These are phyloP conservation scores for Rhododendron molle DNA, from an alignment of 148 eudicot species.

Conservation along the genomic window DNA sequence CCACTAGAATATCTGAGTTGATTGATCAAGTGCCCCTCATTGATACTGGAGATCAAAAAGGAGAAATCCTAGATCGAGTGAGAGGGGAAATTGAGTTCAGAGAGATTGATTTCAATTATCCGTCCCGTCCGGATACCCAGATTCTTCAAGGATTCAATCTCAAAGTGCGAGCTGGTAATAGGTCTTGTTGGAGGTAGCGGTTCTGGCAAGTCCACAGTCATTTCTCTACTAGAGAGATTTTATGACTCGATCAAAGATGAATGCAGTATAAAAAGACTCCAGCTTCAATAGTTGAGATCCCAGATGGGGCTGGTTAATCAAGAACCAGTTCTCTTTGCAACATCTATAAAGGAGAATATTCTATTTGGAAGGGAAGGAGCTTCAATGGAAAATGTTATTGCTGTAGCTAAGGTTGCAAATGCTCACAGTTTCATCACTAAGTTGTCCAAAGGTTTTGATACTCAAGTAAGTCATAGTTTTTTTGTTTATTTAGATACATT, in stretches of 20 bases:
- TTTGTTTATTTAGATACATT: background rate
- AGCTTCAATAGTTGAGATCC: slow-evolving; percentile 41
- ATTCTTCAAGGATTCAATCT: slow-evolving; percentile 36
- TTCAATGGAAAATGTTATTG: slow-evolving; percentile 23
- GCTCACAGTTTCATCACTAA: slow-evolving; percentile 34
- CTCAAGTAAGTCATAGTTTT: slow-evolving; percentile 26
- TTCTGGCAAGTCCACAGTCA: slow-evolving; percentile 42
- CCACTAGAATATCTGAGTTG: slow-evolving; percentile 31
- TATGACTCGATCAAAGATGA: slow-evolving; percentile 40
- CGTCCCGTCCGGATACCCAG: slow-evolving; percentile 28
- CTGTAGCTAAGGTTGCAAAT: slow-evolving; percentile 38
- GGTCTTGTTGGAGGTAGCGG: slow-evolving; percentile 50
- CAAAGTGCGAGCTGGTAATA: slow-evolving; percentile 31
- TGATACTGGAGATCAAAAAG: slow-evolving; percentile 13
- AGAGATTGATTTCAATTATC: slow-evolving; percentile 35
- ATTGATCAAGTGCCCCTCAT: slow-evolving; percentile 28
- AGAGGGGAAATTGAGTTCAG: slow-evolving; percentile 40
- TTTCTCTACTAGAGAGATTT: slow-evolving; percentile 39
- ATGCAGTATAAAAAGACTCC: slow-evolving; percentile 23
- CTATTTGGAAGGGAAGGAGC: slow-evolving; percentile 37
- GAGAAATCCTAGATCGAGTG: slow-evolving; percentile 20
- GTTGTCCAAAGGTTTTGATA: slow-evolving; percentile 32
- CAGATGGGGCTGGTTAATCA: slow-evolving; percentile 47
- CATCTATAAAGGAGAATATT: slow-evolving; percentile 39
- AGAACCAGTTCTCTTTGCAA: slow-evolving; percentile 43